phyloP scores from a whole-genome alignment of 352 stramenopile genomes.

The Pythium angustatum region DNA sequence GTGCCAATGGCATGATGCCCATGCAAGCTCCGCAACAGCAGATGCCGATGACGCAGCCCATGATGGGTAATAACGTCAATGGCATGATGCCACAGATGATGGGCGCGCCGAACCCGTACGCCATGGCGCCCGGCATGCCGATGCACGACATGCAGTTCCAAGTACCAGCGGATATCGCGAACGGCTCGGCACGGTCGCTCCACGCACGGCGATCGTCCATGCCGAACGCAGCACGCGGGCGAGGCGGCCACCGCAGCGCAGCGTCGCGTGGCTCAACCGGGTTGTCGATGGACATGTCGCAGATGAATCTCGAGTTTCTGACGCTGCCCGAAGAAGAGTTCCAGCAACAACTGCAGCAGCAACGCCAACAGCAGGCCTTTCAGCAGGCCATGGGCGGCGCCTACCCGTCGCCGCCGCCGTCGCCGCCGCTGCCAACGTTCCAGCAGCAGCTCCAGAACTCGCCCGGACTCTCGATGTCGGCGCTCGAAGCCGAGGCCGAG shows the following conservation, averaged over 20 bases:
- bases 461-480: conserved; percentile 34
- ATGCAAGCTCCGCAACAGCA: conserved; percentile 13
- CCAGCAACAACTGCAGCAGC: conserved; percentile 39
- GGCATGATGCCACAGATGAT: conserved; percentile 20
- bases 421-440: conserved; percentile 26
- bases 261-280: conserved; percentile 50
- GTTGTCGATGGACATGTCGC: conserved; percentile 82
- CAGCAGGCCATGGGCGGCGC: conserved; percentile 25
- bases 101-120: conserved; percentile 21
- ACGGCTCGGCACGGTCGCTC: conserved; percentile 54
- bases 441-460: conserved; percentile 31
- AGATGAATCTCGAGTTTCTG: conserved; percentile 77
- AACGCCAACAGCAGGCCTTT: conserved; percentile 35
- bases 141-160: conserved; percentile 27
- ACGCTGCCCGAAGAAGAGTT: conserved; percentile 64
- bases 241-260: conserved; percentile 31
- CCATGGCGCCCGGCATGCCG: conserved; percentile 14
- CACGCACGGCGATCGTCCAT: conserved; percentile 56
- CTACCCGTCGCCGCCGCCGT: conserved; percentile 23
- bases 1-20: neutral
- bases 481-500: conserved; percentile 29
- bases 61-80: too few relatives aligned
- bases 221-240: conserved; percentile 27
- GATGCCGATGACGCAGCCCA: conserved; percentile 14
- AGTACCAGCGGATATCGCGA: conserved; percentile 53